phyloP scores from a whole-genome alignment of 495 filamentous ascomycete species.

The Tirmania nivea region DNA sequence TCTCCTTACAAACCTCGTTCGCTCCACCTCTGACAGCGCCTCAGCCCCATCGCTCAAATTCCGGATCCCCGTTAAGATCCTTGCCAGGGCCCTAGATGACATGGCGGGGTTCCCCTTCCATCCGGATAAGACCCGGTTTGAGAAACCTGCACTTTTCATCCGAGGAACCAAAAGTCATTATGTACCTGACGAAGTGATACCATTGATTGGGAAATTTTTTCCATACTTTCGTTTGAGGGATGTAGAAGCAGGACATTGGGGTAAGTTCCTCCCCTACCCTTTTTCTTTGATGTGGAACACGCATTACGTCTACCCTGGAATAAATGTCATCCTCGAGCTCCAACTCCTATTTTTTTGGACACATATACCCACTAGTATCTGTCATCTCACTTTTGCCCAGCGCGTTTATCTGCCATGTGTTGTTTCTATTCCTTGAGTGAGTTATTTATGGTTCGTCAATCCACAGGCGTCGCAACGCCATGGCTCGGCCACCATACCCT shows the following conservation, averaged over 20 bases:
- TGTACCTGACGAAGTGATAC: slow-evolving; percentile 69
- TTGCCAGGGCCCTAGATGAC: slow-evolving; percentile 35
- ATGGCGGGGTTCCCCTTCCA: slow-evolving; percentile 77
- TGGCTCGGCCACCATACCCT: too few species aligned
- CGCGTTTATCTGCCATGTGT: too few species aligned
- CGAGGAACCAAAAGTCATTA: slow-evolving; percentile 68
- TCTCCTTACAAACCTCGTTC: slow-evolving; percentile 68
- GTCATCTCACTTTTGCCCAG: too few species aligned
- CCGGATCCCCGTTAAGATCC: slow-evolving; percentile 37
- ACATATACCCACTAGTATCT: too few species aligned
- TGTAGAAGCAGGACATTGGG: slow-evolving; percentile 79
- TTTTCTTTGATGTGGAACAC: too few species aligned
- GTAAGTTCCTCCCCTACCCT: slow-evolving; percentile 8
- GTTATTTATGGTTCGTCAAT: too few species aligned
- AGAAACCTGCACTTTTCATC: slow-evolving; percentile 61
- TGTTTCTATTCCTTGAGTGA: too few species aligned
- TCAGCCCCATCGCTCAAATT: slow-evolving; percentile 19
- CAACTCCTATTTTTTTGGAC: too few species aligned
- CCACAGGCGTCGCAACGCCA: too few species aligned
- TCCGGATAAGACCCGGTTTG: slow-evolving; percentile 37
- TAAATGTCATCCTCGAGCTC: too few species aligned
- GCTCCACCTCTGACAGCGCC: slow-evolving; percentile 16
- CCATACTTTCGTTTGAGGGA: slow-evolving; percentile 59
- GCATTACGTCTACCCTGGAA: too few species aligned
- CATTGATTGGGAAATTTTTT: slow-evolving; percentile 74